These are phyloP conservation scores for California macrophylla DNA, from an alignment of 441 rosid species.

Conservation along the genomic window DNA sequence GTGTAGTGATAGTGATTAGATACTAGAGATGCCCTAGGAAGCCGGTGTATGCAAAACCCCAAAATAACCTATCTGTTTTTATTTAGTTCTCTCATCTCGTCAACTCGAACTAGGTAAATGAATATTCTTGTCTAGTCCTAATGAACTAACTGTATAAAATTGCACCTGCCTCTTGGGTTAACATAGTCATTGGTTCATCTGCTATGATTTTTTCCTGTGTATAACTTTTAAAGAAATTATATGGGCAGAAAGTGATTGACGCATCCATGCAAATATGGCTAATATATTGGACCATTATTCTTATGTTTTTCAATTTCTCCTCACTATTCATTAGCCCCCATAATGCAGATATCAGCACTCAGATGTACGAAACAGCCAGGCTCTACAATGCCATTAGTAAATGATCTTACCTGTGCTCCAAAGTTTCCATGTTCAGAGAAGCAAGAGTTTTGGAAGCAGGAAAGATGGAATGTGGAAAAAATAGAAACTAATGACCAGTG, in stretches of 20 bases:
- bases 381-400: slow-evolving; percentile 20
- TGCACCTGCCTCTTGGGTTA: too few relatives aligned
- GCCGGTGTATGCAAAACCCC: too few relatives aligned
- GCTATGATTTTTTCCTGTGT: neutral
- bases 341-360: slow-evolving; percentile 34
- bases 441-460: slow-evolving; percentile 31
- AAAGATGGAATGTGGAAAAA: slow-evolving; percentile 23
- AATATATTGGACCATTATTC: neutral
- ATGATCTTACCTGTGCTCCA: slow-evolving; percentile 35
- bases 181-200: neutral
- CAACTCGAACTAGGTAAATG: neutral
- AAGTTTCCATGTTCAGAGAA: slow-evolving; percentile 28
- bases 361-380: slow-evolving; percentile 32
- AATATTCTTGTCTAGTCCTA: too few relatives aligned
- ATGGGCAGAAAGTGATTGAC: neutral
- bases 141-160: too few relatives aligned
- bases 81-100: neutral
- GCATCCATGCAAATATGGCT: neutral
- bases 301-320: neutral
- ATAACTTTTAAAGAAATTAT: neutral
- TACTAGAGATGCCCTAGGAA: neutral
- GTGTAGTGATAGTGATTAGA: neutral
- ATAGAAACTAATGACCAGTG: slow-evolving; percentile 34
- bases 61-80: neutral
- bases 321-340: slow-evolving; percentile 2